These are phyloP conservation scores for Fomes fomentarius DNA, from an alignment of 1,284 basidiomycete species.

Conservation along the genomic window DNA sequence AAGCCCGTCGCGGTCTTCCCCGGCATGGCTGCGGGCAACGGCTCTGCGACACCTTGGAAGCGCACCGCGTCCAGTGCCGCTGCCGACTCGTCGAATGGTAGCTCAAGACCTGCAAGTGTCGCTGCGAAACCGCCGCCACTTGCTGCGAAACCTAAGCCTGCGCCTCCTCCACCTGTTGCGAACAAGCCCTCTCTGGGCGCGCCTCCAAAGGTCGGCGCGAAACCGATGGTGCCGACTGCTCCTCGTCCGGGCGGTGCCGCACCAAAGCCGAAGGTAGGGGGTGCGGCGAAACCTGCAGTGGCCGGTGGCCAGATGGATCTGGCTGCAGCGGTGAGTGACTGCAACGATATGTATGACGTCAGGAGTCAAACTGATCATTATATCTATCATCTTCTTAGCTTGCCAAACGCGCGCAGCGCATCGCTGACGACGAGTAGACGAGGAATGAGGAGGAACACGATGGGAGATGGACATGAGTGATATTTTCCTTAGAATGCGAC, in stretches of 20 bases:
- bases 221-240: slow-evolving; percentile 63
- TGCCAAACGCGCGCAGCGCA: slow-evolving; percentile 70
- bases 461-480: too few species aligned
- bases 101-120: slow-evolving; percentile 60
- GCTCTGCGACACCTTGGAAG: slow-evolving; percentile 76
- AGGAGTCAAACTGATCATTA: slow-evolving; percentile 5
- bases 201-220: slow-evolving; percentile 42
- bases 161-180: slow-evolving; percentile 37
- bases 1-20: slow-evolving; percentile 78
- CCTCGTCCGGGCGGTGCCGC: slow-evolving; percentile 45
- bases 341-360: slow-evolving; percentile 3
- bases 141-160: slow-evolving; percentile 53
- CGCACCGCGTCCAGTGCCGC: slow-evolving; percentile 45
- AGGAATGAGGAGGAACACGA: background rate
- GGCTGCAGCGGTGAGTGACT: slow-evolving; percentile 69
- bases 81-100: slow-evolving; percentile 39
- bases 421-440: slow-evolving; percentile 44
- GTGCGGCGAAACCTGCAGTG: slow-evolving; percentile 41
- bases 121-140: slow-evolving; percentile 59
- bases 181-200: slow-evolving; percentile 40
- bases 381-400: slow-evolving; percentile 49
- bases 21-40: slow-evolving; percentile 66
- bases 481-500: too few species aligned
- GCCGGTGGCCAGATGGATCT: slow-evolving; percentile 77
- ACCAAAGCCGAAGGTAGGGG: slow-evolving; percentile 32